Evolutionary conservation across 257 asterid species (phyloP), one percentile per base, ranked within the genome.

Genomic region (Capsicum rhomboideum): DNA sequence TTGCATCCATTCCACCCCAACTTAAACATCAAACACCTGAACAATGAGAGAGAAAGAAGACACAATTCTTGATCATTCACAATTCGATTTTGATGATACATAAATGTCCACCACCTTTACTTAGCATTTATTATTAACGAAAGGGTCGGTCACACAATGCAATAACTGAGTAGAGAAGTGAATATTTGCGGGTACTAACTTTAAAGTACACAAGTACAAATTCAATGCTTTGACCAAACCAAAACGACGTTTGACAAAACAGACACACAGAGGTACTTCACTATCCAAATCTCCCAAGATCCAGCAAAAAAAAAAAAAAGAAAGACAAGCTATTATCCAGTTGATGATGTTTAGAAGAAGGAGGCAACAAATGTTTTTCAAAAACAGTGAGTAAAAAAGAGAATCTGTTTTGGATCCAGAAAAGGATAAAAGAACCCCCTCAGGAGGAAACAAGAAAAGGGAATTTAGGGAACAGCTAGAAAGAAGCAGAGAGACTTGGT

Each of bases 1-100:
- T 87, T 55, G 87, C 55, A 80, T 89, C 89, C 89, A 89, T 89
- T 84, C 44, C 37, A 84, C 34, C 2, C 79, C 66, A 82, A 82
- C 55, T 16, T 21, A 74, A 74, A 64, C 84, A 82, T 42, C 84
- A 64, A 82, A 29, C 29, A 82, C 66, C 84, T 82, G 49, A 34
- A 81, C 34, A 71, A 71, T 10, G 55, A 42, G 34, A 71, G 52
- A 68, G 23, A 31, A 61, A 6, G 56, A 16, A 66, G 44, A 64
- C n/a, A 63, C n/a, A n/a, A n/a, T n/a, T n/a, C n/a, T n/a, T n/a
- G n/a, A n/a, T n/a, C n/a, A n/a, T n/a, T n/a, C n/a, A n/a, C n/a
- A n/a, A n/a, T n/a, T n/a, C n/a, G n/a, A n/a, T n/a, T n/a, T n/a
- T n/a, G n/a, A n/a, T n/a, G n/a, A n/a, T n/a, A n/a, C n/a, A n/a